Conservation (phyloP, 2,329 filamentous ascomycete species). For the Fusarium sp. region DNA sequence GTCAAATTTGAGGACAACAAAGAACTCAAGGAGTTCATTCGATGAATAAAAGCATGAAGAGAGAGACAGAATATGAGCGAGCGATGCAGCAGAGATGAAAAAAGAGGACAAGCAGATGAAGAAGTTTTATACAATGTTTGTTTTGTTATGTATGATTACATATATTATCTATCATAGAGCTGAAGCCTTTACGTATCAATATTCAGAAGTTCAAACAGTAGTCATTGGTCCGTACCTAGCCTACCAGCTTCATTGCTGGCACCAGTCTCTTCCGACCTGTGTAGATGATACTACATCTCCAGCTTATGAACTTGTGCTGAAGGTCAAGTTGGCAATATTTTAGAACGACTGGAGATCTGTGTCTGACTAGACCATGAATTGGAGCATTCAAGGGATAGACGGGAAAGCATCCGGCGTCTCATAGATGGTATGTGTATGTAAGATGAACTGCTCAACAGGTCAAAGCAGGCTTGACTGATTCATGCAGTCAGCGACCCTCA, state of each 20-base stretch:
- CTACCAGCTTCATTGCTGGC: neutral
- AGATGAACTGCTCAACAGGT: neutral
- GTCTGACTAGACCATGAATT: neutral
- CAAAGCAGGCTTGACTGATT: neutral
- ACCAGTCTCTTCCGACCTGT: neutral
- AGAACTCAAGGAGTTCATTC: conserved; percentile 66
- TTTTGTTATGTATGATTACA: conserved; percentile 32
- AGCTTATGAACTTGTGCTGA: neutral
- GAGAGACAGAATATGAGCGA: conserved; percentile 5
- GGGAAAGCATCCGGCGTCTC: neutral
- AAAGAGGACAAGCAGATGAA: conserved; percentile 6
- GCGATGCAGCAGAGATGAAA: conserved; percentile 12
- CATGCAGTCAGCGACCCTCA: conserved; percentile 6
- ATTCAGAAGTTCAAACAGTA: conserved; percentile 1
- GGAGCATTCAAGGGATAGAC: neutral
- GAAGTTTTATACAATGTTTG: conserved; percentile 6
- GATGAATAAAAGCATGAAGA: conserved; percentile 43
- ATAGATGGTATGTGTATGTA: neutral
- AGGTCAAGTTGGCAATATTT: neutral
- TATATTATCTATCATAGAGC: conserved; percentile 30
- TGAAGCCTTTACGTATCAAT: conserved; percentile 30
- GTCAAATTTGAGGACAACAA: conserved; percentile 73
- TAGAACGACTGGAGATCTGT: neutral
- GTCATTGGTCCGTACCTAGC: neutral
- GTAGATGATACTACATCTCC: neutral